phyloP scores from a whole-genome alignment of 2,329 filamentous ascomycete genomes.

The Alternaria brassicae region DNA sequence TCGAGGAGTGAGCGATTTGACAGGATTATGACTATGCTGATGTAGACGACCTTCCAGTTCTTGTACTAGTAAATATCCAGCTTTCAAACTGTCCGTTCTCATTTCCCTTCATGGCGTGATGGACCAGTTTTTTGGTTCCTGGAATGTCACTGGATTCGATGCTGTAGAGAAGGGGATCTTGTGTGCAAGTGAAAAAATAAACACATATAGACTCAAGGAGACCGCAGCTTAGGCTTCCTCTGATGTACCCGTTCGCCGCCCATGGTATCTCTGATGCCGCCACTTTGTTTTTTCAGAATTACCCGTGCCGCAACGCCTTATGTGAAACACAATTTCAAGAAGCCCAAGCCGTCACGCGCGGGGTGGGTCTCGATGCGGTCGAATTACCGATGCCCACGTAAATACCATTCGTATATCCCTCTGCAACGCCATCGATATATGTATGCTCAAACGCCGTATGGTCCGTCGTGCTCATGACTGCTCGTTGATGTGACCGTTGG shows the following conservation, averaged over 20 bases:
- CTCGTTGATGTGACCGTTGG: constrained; percentile 20
- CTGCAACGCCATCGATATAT: constrained; percentile 21
- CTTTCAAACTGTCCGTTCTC: background rate
- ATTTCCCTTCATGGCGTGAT: background rate
- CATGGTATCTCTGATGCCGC: constrained; percentile 3
- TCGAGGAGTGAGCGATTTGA: background rate
- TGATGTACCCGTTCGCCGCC: too few relatives aligned
- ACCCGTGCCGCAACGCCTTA: background rate
- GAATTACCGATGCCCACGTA: background rate
- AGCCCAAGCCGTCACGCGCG: background rate
- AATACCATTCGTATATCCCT: constrained; percentile 15
- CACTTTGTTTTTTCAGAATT: background rate
- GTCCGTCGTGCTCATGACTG: constrained; percentile 8
- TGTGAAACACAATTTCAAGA: background rate
- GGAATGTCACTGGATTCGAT: background rate
- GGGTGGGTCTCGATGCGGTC: background rate
- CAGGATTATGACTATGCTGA: background rate
- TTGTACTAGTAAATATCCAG: background rate
- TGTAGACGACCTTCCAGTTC: background rate
- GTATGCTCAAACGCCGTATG: constrained; percentile 9
- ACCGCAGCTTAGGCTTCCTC: background rate
- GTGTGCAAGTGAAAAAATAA: background rate
- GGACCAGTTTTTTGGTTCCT: background rate
- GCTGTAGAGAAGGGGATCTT: background rate
- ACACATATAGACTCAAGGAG: background rate